Base-by-base conservation (phyloP, 441 rosid species). In the Capsella rubella region DNA sequence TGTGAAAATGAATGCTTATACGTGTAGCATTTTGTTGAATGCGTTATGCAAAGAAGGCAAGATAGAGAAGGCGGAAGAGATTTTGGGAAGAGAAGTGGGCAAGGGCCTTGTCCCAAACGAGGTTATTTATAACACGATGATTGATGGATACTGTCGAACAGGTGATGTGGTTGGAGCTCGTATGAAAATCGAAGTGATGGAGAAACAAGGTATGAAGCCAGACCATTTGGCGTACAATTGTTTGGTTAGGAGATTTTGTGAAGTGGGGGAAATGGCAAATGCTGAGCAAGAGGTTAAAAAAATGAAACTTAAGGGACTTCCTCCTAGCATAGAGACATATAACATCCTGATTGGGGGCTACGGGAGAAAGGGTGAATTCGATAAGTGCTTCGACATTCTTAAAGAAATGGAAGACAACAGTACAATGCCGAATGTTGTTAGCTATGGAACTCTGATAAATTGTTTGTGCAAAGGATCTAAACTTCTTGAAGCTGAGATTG, bases 401-500 rank as follows among this genome's bases (percentile, higher is more conserved):
- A 92, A 87, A 81, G 90, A 86, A 72, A 93, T 93, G 96, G 97
- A 90, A 79, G 78, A 74, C 29, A 53, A 65, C 3, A 85, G 89
- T 55, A 46, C 65, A 12, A 84, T 78, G 76, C 93, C 96, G 1
- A 90, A 86, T 88, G 90, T 84, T 29, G 78, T 80, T 54, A 88
- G 85, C 77, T 93, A 86, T 64, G 93, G 97, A 27, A 84, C 89
- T 68, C 87, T 93, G 28, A 82, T 93, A 63, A 81, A 93, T 60
- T 76, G 87, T 74, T 79, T 93, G 57, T 88, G 93, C 82, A 90
- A 86, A 69, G 74, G 84, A 40, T 87, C 86, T 45, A 93, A 82
- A 80, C 87, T 86, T 81, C 87, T 91, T 46, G 98, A 91, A 85
- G 96, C 93, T 27, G 90, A 89, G 78, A 69, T 86, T 31, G 71